Evolutionary conservation across 805 yeast species (phyloP).

Genomic region (Metschnikowia chrysomelidarum): DNA sequence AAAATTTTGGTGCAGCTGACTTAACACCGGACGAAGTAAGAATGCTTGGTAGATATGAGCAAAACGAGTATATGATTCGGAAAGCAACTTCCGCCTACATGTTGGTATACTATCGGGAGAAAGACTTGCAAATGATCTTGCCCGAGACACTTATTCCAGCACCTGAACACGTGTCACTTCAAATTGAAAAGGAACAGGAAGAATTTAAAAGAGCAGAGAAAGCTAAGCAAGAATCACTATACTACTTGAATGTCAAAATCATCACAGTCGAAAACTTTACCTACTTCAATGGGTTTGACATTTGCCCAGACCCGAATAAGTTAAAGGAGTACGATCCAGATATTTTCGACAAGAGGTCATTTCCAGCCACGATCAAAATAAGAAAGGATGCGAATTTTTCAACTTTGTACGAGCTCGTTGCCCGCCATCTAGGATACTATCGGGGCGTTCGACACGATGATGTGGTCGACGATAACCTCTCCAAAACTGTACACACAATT

Average conservation of each 20-base stretch:
- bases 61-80: conserved; percentile 59
- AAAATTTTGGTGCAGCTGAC: conserved; percentile 83
- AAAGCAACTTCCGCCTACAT: conserved; percentile 95
- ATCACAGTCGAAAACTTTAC: conserved; percentile 54
- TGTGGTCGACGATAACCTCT: conserved; percentile 5
- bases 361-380: conserved; percentile 50
- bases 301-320: conserved; percentile 60
- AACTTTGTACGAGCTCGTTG: conserved; percentile 50
- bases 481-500: not conserved
- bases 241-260: conserved; percentile 49
- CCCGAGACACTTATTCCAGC: conserved; percentile 44
- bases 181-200: conserved; percentile 60
- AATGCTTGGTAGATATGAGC: conserved; percentile 55
- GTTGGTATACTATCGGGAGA: conserved; percentile 86
- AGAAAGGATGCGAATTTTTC: conserved; percentile 54
- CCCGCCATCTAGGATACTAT: conserved; percentile 38
- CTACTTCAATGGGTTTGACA: conserved; percentile 69
- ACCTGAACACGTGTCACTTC: conserved; percentile 67
- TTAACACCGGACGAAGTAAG: conserved; percentile 47
- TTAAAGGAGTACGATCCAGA: conserved; percentile 47
- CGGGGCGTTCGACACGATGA: conserved; percentile 5
- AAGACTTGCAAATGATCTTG: conserved; percentile 54
- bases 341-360: conserved; percentile 45
- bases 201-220: conserved; percentile 54
- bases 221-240: conserved; percentile 62